Evolutionary conservation across 2,329 filamentous ascomycete species (phyloP).

Genomic region (Ophiostoma novo-ulmi): DNA sequence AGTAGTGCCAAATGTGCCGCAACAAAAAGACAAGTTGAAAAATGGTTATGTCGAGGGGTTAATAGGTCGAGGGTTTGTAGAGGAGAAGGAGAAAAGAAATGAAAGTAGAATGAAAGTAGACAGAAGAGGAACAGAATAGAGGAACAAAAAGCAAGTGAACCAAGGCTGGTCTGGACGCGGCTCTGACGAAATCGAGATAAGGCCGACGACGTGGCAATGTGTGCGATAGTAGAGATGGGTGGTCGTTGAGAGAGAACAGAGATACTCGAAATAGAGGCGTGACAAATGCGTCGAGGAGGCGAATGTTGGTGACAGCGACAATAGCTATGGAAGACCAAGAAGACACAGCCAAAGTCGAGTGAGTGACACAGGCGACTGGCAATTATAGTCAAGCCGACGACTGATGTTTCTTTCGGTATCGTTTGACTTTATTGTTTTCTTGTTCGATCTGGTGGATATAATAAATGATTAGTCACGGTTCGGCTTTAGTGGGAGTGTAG

Average conservation of each 20-base stretch:
- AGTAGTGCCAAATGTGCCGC: constrained; percentile 19
- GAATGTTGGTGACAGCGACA: background rate
- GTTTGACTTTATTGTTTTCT: background rate
- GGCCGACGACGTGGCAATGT: constrained; percentile 1
- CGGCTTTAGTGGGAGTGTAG: background rate
- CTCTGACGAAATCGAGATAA: background rate
- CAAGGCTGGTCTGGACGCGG: background rate
- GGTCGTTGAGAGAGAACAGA: background rate
- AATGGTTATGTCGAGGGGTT: constrained; percentile 2
- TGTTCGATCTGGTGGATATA: background rate
- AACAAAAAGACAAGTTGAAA: constrained; percentile 14
- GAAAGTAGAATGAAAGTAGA: background rate
- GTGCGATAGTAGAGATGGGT: background rate
- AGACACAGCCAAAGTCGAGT: background rate
- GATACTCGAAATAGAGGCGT: background rate
- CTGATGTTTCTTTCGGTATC: background rate
- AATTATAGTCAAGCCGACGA: background rate
- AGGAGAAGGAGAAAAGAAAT: background rate
- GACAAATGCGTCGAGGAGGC: background rate
- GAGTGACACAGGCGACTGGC: background rate
- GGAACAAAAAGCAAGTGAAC: background rate
- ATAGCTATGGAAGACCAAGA: background rate
- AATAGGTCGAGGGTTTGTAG: background rate
- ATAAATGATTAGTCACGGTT: background rate
- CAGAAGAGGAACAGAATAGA: background rate